Evolutionary conservation across 2,329 filamentous ascomycete species (phyloP), one percentile per base, ranked within the genome.

Genomic region (Phyllosticta paracitricarpa): DNA sequence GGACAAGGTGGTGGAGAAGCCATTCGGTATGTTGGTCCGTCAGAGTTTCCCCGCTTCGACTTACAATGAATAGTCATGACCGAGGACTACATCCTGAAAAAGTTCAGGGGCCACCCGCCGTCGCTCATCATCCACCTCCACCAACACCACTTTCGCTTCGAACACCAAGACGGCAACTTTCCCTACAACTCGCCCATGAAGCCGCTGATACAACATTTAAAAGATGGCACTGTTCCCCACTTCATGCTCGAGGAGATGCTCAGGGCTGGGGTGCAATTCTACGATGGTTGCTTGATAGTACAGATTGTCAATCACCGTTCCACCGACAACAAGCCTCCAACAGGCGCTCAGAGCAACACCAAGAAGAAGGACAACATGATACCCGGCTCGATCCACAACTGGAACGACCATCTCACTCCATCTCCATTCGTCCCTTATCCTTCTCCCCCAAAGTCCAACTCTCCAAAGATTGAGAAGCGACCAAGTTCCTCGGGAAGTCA

Each of bases 241-340:
- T 91, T 97, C 67, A 84, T 97, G 71, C 77, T 97, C 10, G 85
- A 88, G 56, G 88, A 93, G 66, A 84, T 99, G 60, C 81, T 86
- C 28, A 81, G 84, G 56, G 80, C 81, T 19, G 84, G 85, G 22
- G 88, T 96, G 14, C 81, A 82, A 9, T 97, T 96, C 71, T 99
- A 97, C 72, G 92, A 97, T 73, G 91, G 89, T 33, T 96, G 93
- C 70, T 82, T 99, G 62, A 97, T 99, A 66, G 91, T 99, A 40
- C 88, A 96, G 73, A 79, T 97, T n/a, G 84, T 96, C 68, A 90
- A 97, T 71, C 89, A 96, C 77, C 89, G 89, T 68, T 85, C 87
- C 78, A 52, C 80, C 81, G 55, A 81, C 82, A 64, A 78, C 81
- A 66, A 90, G 65, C 72, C 78, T 9, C 70, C 84, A 83, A 66